A percentile compares a stretch with the other conserved stretches of the same genome.
These are phyloP conservation scores for Penicillium chermesinum DNA, from an alignment of 495 filamentous ascomycete species.

Conservation along the genomic window DNA sequence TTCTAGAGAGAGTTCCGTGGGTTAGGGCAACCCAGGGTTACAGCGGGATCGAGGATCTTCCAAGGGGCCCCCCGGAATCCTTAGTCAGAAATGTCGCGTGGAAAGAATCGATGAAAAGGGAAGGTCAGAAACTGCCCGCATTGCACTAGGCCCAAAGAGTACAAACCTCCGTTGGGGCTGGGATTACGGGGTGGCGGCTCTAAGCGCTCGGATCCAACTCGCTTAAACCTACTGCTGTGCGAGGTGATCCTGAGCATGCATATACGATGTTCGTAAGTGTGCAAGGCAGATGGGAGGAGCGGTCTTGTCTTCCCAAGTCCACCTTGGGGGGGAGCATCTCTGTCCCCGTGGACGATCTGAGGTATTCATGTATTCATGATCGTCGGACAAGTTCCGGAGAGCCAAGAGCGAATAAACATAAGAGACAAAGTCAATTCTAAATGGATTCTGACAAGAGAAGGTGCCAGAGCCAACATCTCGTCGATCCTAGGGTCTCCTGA, in stretches of 20 bases:
- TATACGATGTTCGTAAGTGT: no score
- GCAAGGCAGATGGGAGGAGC: no score
- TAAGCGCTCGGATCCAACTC: conserved; percentile 20
- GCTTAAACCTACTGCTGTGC: conserved; percentile 17
- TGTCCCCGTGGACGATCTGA: no score
- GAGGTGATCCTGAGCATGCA: not conserved
- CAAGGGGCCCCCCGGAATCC: conserved; percentile 8
- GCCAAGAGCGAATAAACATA: no score
- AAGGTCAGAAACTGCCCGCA: conserved; percentile 16
- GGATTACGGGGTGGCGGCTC: conserved; percentile 18
- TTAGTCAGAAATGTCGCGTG: conserved; percentile 5
- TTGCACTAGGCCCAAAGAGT: conserved; percentile 8
- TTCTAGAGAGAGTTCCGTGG: no score
- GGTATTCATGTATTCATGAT: no score
- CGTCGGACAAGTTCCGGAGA: not conserved
- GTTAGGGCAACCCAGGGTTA: not conserved
- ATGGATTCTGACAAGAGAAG: no score
- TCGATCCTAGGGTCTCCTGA: conserved; percentile 10
- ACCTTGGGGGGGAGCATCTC: no score
- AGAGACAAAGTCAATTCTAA: no score
- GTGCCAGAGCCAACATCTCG: not conserved
- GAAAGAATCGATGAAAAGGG: conserved; percentile 10
- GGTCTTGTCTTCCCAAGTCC: no score
- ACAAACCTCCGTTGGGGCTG: conserved; percentile 17
- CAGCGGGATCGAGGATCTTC: not conserved